phyloP scores from a whole-genome alignment of 2,329 filamentous ascomycete species.

The Talaromyces sp. region DNA sequence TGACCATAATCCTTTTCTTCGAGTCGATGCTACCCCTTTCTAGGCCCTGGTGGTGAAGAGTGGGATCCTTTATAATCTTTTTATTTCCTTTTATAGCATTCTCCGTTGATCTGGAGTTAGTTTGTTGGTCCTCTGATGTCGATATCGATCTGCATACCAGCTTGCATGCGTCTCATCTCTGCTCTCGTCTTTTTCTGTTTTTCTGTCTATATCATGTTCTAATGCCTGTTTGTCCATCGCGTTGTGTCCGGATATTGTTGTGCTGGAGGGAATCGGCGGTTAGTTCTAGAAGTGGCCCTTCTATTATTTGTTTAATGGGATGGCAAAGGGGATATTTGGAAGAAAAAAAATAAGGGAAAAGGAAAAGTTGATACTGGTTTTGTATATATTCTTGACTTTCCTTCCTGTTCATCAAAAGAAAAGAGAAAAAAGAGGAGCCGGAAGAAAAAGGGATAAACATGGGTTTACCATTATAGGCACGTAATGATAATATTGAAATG shows the following conservation, averaged over 20 bases:
- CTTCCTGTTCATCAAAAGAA: neutral
- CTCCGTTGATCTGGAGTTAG: neutral
- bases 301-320: neutral
- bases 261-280: neutral
- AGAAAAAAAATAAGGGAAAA: neutral
- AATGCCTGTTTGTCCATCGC: neutral
- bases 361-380: neutral
- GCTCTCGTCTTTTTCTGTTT: neutral
- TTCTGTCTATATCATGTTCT: neutral
- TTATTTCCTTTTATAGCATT: neutral
- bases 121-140: neutral
- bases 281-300: neutral
- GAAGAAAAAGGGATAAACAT: neutral
- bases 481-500: neutral
- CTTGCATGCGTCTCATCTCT: neutral
- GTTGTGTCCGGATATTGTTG: neutral
- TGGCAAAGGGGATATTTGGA: neutral
- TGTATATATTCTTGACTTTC: neutral
- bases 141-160: conserved; percentile 1
- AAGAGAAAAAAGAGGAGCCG: neutral
- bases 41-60: conserved; percentile 11
- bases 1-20: neutral
- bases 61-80: neutral
- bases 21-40: conserved; percentile 1
- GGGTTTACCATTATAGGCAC: neutral